Evolutionary conservation across 2,329 filamentous ascomycete species (phyloP).

Genomic region (Pezicula neosporulosa): DNA sequence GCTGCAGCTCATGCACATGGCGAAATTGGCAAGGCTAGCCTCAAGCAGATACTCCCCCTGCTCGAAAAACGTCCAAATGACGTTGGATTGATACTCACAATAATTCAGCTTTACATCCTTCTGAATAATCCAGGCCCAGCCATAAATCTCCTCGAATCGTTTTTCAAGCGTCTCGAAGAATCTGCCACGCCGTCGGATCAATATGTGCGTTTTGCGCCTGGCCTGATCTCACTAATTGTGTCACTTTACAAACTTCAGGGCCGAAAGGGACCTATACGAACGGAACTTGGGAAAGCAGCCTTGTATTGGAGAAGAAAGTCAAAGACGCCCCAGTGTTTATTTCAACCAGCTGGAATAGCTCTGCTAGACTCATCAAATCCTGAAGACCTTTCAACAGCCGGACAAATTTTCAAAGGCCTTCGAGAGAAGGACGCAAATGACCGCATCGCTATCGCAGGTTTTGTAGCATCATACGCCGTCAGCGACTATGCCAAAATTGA

Average conservation of each 20-base stretch:
- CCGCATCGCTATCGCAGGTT: conserved; percentile 69
- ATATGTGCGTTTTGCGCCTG: conserved; percentile 77
- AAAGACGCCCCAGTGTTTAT: conserved; percentile 58
- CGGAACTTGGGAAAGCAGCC: conserved; percentile 75
- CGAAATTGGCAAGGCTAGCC: conserved; percentile 58
- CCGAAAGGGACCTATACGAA: conserved; percentile 67
- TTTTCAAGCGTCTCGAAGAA: conserved; percentile 68
- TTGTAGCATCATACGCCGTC: conserved; percentile 78
- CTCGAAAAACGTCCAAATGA: conserved; percentile 75
- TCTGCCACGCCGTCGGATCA: conserved; percentile 52
- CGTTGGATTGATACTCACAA: conserved; percentile 74
- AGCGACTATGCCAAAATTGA: conserved; percentile 53
- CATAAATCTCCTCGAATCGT: conserved; percentile 69
- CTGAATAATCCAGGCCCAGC: conserved; percentile 71
- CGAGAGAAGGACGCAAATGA: conserved; percentile 64
- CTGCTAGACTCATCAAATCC: conserved; percentile 71
- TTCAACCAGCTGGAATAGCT: conserved; percentile 78
- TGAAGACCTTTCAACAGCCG: conserved; percentile 67
- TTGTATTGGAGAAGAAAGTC: conserved; percentile 72
- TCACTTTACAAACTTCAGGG: conserved; percentile 76
- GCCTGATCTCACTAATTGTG: conserved; percentile 76
- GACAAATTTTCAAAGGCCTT: conserved; percentile 74
- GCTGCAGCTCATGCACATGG: conserved; percentile 72
- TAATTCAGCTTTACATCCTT: conserved; percentile 76
- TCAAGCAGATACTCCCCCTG: conserved; percentile 67